Evolutionary conservation across 2,329 filamentous ascomycete species (phyloP), one percentile per base, ranked within the genome.

Genomic region (Stachybotrys echinatus): DNA sequence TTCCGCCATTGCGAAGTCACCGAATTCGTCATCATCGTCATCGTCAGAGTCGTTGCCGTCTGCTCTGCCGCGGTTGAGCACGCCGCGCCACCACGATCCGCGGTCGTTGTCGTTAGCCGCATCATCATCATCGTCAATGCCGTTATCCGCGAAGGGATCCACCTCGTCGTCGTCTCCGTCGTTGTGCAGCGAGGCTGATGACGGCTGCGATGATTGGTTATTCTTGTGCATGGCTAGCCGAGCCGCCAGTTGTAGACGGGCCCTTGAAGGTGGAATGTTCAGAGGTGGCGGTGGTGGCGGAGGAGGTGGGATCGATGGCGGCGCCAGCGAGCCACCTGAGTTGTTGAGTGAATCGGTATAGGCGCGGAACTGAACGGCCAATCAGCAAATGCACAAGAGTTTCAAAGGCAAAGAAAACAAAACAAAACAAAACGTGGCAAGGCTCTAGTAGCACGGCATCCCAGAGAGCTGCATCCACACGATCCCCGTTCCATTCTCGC

Each of bases 221-320:
- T 89, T 86, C 57, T 84, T 82, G 56, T 89, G 87, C 69, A 87
- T 81, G 2, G 89, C 82, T 61, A 97, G 77, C 12, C 92, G 84
- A 12, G 89, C 88, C n/a, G 91, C 92, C n/a, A 97, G 80, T 67
- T 95, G 90, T 49, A 90, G 79, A 47, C 92, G 84, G 7, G 92
- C 92, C 48, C 92, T 84, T 7, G 90, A 95, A 2, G 92, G 92
- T 1, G 88, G 85, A 34, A 92, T 84, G 65, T 92, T 94, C 61
- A 96, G 75, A 12, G 91, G 89, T 27, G 88, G 85, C 20, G 84
- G 88, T n/a, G 87, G 86, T 1, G 82, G 79, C 2, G 77, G 79
- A 3, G 81, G 81, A 6, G 81, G 79, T 3, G 69, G 79, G 45
- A 83, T 77, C 12, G 80, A 81, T 2, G 79, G 82, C 44, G 79